Evolutionary conservation across 176 grass and related monocot species (phyloP).

Genomic region (Oryza punctata): DNA sequence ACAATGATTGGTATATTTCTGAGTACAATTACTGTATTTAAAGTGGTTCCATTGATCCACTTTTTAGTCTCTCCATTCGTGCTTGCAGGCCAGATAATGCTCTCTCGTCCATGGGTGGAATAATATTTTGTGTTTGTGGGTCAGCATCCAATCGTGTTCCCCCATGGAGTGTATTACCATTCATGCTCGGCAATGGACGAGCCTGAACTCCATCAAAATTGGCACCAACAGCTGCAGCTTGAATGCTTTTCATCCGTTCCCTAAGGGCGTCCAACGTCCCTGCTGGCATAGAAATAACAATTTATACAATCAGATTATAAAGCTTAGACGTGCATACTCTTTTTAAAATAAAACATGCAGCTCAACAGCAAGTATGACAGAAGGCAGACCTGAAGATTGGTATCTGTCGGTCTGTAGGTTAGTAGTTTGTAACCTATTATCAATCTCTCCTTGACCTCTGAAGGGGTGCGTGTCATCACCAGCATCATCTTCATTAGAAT

Average conservation of each 20-base stretch:
- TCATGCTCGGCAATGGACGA: conserved; percentile 56
- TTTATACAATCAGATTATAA: conserved; percentile 13
- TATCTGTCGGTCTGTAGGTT: conserved; percentile 59
- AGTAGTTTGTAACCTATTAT: conserved; percentile 48
- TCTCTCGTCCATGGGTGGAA: conserved; percentile 91
- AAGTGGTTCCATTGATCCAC: conserved; percentile 83
- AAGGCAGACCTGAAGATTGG: conserved; percentile 64
- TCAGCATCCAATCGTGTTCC: conserved; percentile 51
- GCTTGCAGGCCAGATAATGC: conserved; percentile 93
- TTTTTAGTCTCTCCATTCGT: conserved; percentile 95
- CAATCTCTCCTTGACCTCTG: conserved; percentile 54
- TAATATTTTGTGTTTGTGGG: conserved; percentile 56
- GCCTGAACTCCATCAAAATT: conserved; percentile 59
- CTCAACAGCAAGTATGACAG: neutral
- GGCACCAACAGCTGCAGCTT: conserved; percentile 80
- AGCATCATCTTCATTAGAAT: conserved; percentile 54
- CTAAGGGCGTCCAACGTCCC: conserved; percentile 82
- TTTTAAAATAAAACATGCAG: neutral
- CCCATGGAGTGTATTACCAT: conserved; percentile 50
- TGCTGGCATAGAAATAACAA: conserved; percentile 10
- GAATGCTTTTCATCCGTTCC: conserved; percentile 99
- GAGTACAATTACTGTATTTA: conserved; percentile 50
- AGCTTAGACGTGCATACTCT: neutral
- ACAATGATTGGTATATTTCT: conserved; percentile 48
- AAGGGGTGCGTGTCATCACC: conserved; percentile 40